A percentile compares a stretch with the other conserved stretches of the same genome.
Evolutionary conservation across 2,329 filamentous ascomycete species (phyloP).

Genomic region (Colletotrichum caudatum): DNA sequence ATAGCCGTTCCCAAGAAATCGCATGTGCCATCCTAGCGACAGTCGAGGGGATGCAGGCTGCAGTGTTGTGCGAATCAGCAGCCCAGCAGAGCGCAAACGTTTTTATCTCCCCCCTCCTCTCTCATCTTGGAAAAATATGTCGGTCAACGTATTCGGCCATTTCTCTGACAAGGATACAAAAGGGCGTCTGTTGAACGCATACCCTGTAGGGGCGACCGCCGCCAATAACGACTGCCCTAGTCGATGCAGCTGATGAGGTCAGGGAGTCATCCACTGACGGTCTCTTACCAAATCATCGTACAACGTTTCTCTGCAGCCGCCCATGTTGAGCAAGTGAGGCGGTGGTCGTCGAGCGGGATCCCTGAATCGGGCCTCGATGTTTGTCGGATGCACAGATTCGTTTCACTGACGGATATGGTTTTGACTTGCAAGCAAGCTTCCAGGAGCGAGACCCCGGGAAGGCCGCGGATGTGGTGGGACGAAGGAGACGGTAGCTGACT

Average conservation of each 20-base stretch:
- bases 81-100: conserved; percentile 32
- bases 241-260: conserved; percentile 38
- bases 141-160: conserved; percentile 37
- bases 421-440: conserved; percentile 20
- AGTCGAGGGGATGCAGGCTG: conserved; percentile 21
- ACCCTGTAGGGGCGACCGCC: conserved; percentile 26
- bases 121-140: conserved; percentile 30
- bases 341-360: conserved; percentile 19
- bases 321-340: conserved; percentile 23
- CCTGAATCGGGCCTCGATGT: conserved; percentile 25
- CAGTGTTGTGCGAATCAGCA: conserved; percentile 23
- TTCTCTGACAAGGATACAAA: conserved; percentile 26
- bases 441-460: conserved; percentile 9
- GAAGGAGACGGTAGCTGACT: conserved; percentile 33
- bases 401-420: conserved; percentile 16
- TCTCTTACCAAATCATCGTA: conserved; percentile 38
- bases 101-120: background rate
- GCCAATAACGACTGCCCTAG: conserved; percentile 24
- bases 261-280: conserved; percentile 21
- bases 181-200: conserved; percentile 31
- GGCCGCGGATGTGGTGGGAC: conserved; percentile 24
- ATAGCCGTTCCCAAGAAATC: conserved; percentile 22
- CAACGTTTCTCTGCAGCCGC: conserved; percentile 37
- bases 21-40: conserved; percentile 15
- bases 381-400: conserved; percentile 15